Base-by-base conservation (phyloP, 225 moss, liverwort and hornwort genomes). In the Neckera pumila region DNA sequence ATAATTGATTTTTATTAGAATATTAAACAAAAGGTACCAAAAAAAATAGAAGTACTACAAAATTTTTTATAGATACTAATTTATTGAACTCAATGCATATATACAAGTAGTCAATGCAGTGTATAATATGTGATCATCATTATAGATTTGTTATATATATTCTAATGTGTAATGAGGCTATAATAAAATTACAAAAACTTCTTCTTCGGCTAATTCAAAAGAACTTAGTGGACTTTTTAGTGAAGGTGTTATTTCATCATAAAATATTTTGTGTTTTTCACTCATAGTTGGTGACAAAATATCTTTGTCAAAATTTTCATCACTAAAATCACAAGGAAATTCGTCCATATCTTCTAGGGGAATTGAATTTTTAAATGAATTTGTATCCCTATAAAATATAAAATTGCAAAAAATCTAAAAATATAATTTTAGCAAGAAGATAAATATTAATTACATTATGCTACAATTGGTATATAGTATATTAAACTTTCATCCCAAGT, bases 11-110 rank as follows among this genome's bases (percentile, higher is more conserved):
- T 45, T 19, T 23, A 82, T 21, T 40, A 36, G 2, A 56, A 31
- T 12, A 14, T 12, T 12, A 2, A 17, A 30, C 0, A 23, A 17
- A 34, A 40, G 2, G 26, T 51, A 59, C 2, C 1, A 0, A 54
- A 10, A 49, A 2, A 2, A 28, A 36, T 17, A 43, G 11, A 42
- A 26, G 4, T 14, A 67, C 1, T 17, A 0, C 17, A 25, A 2
- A 13, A 10, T 0, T 28, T n/a, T 36, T 62, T 1, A 7, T 25
- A 17, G 1, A 22, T 21, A 30, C 20, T 42, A 47, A 54, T 9
- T n/a, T 42, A 3, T 12, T 3, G 13, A 7, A 10, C 0, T 30
- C 10, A 42, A 30, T 30, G 16, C 2, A 43, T 42, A 42, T 80
- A 42, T 58, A 25, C 1, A 61, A 49, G 4, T 12, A 65, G 2